phyloP scores from a whole-genome alignment of 2,329 filamentous ascomycete species.

The Colletotrichum endophyticum region DNA sequence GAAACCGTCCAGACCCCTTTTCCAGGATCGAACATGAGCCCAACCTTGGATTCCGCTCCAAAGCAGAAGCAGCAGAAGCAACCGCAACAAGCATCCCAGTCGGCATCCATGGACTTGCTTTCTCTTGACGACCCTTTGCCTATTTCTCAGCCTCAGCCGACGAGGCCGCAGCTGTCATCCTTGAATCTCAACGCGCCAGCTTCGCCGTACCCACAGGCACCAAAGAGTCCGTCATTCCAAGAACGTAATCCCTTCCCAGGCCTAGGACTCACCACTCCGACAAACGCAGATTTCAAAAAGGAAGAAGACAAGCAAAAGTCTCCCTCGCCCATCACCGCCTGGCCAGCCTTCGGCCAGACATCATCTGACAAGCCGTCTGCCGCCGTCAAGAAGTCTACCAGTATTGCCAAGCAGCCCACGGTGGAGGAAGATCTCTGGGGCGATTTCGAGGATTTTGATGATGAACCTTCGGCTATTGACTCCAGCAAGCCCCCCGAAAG shows the following conservation, averaged over 20 bases:
- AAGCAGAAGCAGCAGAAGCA: constrained; percentile 24
- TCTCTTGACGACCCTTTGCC: constrained; percentile 33
- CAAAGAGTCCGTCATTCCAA: constrained; percentile 58
- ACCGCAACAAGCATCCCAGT: background rate
- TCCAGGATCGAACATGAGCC: background rate
- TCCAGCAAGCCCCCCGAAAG: constrained; percentile 28
- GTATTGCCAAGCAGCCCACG: constrained; percentile 18
- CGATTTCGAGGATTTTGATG: constrained; percentile 50
- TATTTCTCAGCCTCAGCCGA: constrained; percentile 28
- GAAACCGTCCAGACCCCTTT: constrained; percentile 45
- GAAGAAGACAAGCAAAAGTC: constrained; percentile 37
- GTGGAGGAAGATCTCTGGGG: constrained; percentile 52
- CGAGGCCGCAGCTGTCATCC: constrained; percentile 36
- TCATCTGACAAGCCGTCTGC: background rate
- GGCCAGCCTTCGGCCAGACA: constrained; percentile 42
- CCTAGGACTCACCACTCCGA: constrained; percentile 50
- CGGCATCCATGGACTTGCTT: constrained; percentile 44
- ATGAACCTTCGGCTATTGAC: constrained; percentile 20
- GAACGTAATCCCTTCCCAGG: constrained; percentile 59
- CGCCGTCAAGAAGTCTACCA: background rate
- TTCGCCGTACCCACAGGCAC: constrained; percentile 49
- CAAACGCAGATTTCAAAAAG: constrained; percentile 33
- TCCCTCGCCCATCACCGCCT: constrained; percentile 48
- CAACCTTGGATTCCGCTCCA: constrained; percentile 15
- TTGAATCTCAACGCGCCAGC: constrained; percentile 32